A percentile compares a stretch with the other conserved stretches of the same genome.
Evolutionary conservation across 768 basidiomycete species (phyloP).

Genomic region (Daedaleopsis sinensis): DNA sequence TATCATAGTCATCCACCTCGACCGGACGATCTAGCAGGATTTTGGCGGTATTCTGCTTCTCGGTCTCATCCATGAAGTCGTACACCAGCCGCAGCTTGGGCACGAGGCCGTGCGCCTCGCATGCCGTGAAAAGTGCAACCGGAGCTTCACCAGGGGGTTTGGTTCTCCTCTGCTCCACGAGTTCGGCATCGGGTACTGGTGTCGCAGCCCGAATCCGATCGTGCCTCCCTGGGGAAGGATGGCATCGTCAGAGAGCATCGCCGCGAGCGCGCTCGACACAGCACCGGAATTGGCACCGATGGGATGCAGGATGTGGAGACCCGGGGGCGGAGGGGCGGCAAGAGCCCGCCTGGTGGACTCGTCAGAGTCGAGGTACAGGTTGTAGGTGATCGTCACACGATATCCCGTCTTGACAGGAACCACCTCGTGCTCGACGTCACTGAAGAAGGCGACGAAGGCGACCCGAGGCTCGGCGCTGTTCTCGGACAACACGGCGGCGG

Average conservation of each 20-base stretch:
- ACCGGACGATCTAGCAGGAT: not conserved
- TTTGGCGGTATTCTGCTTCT: too few relatives aligned
- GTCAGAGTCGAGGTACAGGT: constrained; percentile 34
- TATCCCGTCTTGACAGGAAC: constrained; percentile 41
- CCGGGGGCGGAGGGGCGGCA: not conserved
- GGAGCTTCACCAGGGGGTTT: not conserved
- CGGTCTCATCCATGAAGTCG: not conserved
- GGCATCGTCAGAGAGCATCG: constrained; percentile 34
- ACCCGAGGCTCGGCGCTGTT: constrained; percentile 15
- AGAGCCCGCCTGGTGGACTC: not conserved
- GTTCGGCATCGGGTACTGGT: constrained; percentile 35
- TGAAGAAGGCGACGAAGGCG: constrained; percentile 46
- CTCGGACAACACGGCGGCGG: constrained; percentile 28
- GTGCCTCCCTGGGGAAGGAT: constrained; percentile 43
- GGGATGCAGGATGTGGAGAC: not conserved
- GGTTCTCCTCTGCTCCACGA: not conserved
- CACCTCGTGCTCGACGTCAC: constrained; percentile 51
- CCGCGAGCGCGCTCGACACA: constrained; percentile 21
- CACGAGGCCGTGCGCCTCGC: not conserved
- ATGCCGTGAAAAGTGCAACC: not conserved
- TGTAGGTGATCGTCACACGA: constrained; percentile 49
- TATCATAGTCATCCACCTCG: not conserved
- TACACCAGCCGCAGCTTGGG: not conserved
- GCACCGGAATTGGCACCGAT: constrained; percentile 1
- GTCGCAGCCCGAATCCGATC: constrained; percentile 43